Base-by-base conservation (phyloP, 768 basidiomycete genomes). In the Tylopilus felleus region DNA sequence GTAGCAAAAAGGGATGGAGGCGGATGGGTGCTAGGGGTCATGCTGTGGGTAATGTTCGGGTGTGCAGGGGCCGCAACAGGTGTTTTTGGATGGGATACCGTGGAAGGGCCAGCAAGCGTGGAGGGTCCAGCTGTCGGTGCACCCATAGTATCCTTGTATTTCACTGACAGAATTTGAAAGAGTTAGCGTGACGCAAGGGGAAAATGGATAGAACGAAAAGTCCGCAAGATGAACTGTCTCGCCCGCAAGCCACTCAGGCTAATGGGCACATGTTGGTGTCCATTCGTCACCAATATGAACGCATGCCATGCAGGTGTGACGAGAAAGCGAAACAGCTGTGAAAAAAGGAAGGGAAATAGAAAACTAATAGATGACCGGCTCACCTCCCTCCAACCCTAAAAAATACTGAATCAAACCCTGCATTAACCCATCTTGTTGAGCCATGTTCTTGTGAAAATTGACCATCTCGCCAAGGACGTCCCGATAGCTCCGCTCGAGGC, bases 371-470 rank as follows among this genome's bases (percentile, higher is more conserved):
- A 21, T n/a, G 33, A 39, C 75, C 31, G 22, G 71, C 77, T 69
- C 67, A 79, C 79, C 78, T 57, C 75, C 77, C 72, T 90, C 90
- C 58, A 80, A 72, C 60, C 86, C 83, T 61, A 93, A 73, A 69
- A 90, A 88, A 73, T 90, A 90, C 53, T 86, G 83, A 61, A 94
- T 85, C 55, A 93, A 66, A 61, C 81, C 83, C 71, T 91, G 87
- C 82, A 91, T 86, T 51, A 93, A 68, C 39, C 82, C 83, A 60
- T 95, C 93, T 74, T 93, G 90, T 71, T 91, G 86, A 29, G 86
- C 88, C 82, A 86, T 82, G 60, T 81, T 83, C 55, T 81, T 73
- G 71, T 88, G 86, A 66, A 86, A 86, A 60, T 79, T 77, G 63
- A 86, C 84, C 77, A 89, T 82, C 70, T 88, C 86, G 58, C 77